Base-by-base conservation (phyloP, 1,284 basidiomycete genomes). In the Xerocomus nothofagi region DNA sequence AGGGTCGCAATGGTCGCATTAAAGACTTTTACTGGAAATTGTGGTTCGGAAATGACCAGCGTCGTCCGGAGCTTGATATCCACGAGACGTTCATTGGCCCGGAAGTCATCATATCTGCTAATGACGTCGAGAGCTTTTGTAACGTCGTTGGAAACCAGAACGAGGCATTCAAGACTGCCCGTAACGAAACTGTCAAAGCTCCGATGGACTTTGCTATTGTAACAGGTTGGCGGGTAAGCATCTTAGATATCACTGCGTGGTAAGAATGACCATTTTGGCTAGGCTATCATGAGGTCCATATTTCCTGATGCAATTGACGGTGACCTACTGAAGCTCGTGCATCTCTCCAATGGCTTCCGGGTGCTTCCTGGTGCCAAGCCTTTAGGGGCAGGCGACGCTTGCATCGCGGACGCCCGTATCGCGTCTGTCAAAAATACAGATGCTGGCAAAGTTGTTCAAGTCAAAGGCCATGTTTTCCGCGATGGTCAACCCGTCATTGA, bases 161-260 rank as follows among this genome's bases (percentile, higher is more conserved):
- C 41, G 94, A 95, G 69, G 79, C 81, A 7, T 99, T 96, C 81
- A 92, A 94, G 79, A 76, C 80, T 23, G 82, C 74, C 6, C 80
- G 91, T 45, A 84, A 77, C 48, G 79, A 84, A 39, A 77, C 73
- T 27, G 81, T 92, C 30, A 82, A 87, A 62, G 92, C 93, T 1
- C 96, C 96, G 0, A 97, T 99, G 93, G 97, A 99, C 75, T 98
- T 97, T 66, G 93, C 94, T 48, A 99, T 99, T 65, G 95, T 98
- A 51, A 89, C 94, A 41, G 94, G 95, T 38, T 98, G 96, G 95
- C 86, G 93, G 84, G 91, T 91, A 65, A 57, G 84, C 71, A 39
- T 6, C 8, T 39, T 18, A 29, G 26, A 29, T 26, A 24, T 20
- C 51, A 3, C 29, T 7, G n/a, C 9, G 20, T 40, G 12, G 33